Conservation (phyloP, 2,329 filamentous ascomycete genomes). For the Phialophora macrospora region DNA sequence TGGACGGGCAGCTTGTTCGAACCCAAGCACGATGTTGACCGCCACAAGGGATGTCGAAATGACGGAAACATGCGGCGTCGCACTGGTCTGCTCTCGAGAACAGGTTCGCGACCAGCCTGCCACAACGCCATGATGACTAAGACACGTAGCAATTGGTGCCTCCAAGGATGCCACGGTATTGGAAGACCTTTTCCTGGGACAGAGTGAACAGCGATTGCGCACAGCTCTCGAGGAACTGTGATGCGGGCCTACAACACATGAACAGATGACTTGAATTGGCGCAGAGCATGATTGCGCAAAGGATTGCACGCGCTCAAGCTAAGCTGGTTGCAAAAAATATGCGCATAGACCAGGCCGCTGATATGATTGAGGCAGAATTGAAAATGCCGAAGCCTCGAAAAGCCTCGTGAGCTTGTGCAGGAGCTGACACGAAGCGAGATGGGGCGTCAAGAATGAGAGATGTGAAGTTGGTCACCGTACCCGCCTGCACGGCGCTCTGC, state of each 20-base stretch:
- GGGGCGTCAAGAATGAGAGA: not conserved
- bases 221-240: not conserved
- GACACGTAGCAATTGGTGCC: not conserved
- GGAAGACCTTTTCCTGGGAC: not conserved
- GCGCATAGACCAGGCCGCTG: slow-evolving; percentile 27
- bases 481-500: not conserved
- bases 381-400: not conserved
- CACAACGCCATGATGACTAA: too few relatives aligned
- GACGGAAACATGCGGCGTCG: not conserved
- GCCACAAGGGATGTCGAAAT: slow-evolving; percentile 4
- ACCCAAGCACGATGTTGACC: not conserved
- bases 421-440: not conserved
- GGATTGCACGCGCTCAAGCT: not conserved
- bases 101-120: too few relatives aligned
- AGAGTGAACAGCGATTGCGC: not conserved
- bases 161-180: not conserved
- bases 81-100: not conserved
- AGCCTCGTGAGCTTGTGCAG: not conserved
- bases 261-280: slow-evolving; percentile 2
- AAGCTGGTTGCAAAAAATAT: slow-evolving; percentile 24
- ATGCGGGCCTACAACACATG: not conserved
- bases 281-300: slow-evolving; percentile 12
- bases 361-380: too few relatives aligned
- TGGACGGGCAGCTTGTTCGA: too few relatives aligned
- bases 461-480: not conserved